Evolutionary conservation across 352 stramenopile genomes (phyloP).

Genomic region (Discostella stelligera): DNA sequence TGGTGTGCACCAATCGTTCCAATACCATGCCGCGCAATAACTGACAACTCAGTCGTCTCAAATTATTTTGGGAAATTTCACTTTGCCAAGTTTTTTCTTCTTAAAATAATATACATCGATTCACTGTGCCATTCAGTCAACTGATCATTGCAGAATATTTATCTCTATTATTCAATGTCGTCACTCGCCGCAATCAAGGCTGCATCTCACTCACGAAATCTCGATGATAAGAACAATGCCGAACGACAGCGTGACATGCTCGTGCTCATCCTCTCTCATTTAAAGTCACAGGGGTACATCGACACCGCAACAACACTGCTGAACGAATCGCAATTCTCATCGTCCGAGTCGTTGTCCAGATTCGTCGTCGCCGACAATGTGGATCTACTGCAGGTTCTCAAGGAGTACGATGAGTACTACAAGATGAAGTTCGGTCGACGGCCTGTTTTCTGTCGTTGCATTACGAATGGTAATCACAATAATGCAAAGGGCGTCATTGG

Average conservation of each 20-base stretch:
- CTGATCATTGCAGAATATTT: not conserved
- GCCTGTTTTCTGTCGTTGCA: constrained; percentile 27
- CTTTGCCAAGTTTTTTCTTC: too few relatives aligned
- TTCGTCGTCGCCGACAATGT: constrained; percentile 92
- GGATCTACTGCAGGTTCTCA: constrained; percentile 80
- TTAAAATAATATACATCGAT: too few relatives aligned
- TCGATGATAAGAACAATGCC: constrained; percentile 17
- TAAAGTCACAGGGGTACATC: constrained; percentile 30
- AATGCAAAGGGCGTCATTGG: not conserved
- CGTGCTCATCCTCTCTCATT: constrained; percentile 39
- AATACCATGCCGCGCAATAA: too few relatives aligned
- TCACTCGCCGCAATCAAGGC: constrained; percentile 27
- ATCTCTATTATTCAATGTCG: constrained; percentile 3
- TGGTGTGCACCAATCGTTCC: too few relatives aligned
- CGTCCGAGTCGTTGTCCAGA: constrained; percentile 15
- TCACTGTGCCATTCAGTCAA: too few relatives aligned
- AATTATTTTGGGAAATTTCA: too few relatives aligned
- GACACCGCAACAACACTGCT: constrained; percentile 29
- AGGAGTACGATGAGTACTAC: constrained; percentile 91
- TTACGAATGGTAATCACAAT: constrained; percentile 6
- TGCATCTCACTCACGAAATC: constrained; percentile 21
- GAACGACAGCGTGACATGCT: constrained; percentile 39
- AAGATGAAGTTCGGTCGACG: constrained; percentile 87
- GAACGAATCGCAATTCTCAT: constrained; percentile 24
- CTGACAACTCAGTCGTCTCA: too few relatives aligned